These are phyloP conservation scores for Sparassis latifolia DNA, from an alignment of 1,284 basidiomycete genomes.

Conservation along the genomic window DNA sequence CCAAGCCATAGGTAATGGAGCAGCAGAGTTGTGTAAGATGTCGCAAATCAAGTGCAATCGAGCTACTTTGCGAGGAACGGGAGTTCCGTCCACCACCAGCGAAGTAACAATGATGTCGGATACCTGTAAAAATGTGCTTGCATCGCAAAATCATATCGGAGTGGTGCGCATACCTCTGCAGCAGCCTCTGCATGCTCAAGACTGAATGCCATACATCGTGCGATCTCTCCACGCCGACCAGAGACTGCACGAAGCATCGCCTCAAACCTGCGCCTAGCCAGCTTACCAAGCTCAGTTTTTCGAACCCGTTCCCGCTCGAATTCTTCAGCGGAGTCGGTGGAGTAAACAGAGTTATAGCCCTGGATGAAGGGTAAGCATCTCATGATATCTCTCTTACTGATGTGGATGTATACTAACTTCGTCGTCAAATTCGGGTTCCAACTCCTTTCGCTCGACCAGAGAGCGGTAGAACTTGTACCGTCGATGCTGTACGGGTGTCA, in stretches of 20 bases:
- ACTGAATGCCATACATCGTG: constrained; percentile 92
- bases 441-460: constrained; percentile 60
- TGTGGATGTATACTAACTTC: constrained; percentile 45
- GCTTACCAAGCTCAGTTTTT: constrained; percentile 69
- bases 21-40: constrained; percentile 94
- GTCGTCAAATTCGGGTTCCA: constrained; percentile 75
- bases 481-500: constrained; percentile 49
- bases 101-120: constrained; percentile 83
- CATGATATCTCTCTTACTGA: no score
- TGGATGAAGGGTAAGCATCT: constrained; percentile 23
- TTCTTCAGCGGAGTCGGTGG: constrained; percentile 92
- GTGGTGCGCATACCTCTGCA: constrained; percentile 56
- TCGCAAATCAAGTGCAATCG: constrained; percentile 94
- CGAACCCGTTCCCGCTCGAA: constrained; percentile 77
- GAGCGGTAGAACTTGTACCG: constrained; percentile 78
- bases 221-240: constrained; percentile 86
- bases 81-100: constrained; percentile 78
- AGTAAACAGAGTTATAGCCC: constrained; percentile 90
- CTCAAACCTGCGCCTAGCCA: constrained; percentile 80
- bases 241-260: constrained; percentile 84
- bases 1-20: constrained; percentile 85
- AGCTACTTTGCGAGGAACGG: constrained; percentile 93
- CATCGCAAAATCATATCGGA: not conserved
- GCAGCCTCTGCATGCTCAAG: constrained; percentile 93
- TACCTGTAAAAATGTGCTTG: constrained; percentile 42